Conservation (phyloP, 1,139 yeast species). For the Yamadazyma diddensiae region DNA sequence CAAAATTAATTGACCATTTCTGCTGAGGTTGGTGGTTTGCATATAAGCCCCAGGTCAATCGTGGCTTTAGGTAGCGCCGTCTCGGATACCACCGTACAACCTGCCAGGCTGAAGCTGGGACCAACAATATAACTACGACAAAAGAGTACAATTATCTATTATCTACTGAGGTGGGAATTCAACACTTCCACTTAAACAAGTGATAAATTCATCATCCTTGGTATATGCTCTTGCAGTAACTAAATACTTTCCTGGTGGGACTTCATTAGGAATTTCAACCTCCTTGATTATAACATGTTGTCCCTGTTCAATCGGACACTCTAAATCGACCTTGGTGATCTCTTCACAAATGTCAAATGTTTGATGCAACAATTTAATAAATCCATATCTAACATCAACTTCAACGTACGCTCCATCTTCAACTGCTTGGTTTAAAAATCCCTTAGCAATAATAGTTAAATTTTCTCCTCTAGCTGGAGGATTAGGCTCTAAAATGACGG, state of each 20-base stretch:
- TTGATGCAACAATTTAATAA: constrained; percentile 79
- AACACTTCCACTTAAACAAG: constrained; percentile 82
- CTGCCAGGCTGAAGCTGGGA: too few relatives aligned
- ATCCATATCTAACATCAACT: constrained; percentile 89
- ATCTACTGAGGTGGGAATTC: constrained; percentile 43
- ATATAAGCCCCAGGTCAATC: too few relatives aligned
- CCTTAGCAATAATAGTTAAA: constrained; percentile 74
- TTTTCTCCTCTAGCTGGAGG: constrained; percentile 85
- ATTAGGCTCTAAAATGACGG: constrained; percentile 68
- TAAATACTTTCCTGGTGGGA: constrained; percentile 90
- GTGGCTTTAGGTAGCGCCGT: too few relatives aligned
- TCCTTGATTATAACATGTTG: constrained; percentile 59
- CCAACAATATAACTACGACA: too few relatives aligned
- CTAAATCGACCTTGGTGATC: constrained; percentile 72
- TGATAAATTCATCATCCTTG: constrained; percentile 70
- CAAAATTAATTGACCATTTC: too few relatives aligned
- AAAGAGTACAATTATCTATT: too few relatives aligned
- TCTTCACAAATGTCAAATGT: constrained; percentile 91
- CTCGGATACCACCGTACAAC: too few relatives aligned
- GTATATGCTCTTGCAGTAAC: constrained; percentile 90
- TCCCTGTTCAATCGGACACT: constrained; percentile 79
- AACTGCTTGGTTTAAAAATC: constrained; percentile 53
- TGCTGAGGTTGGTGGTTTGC: too few relatives aligned
- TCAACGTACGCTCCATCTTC: constrained; percentile 89
- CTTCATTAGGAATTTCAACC: constrained; percentile 86